These are phyloP conservation scores for Dryas drummondii DNA, from an alignment of 306 rosid genomes.

Conservation along the genomic window DNA sequence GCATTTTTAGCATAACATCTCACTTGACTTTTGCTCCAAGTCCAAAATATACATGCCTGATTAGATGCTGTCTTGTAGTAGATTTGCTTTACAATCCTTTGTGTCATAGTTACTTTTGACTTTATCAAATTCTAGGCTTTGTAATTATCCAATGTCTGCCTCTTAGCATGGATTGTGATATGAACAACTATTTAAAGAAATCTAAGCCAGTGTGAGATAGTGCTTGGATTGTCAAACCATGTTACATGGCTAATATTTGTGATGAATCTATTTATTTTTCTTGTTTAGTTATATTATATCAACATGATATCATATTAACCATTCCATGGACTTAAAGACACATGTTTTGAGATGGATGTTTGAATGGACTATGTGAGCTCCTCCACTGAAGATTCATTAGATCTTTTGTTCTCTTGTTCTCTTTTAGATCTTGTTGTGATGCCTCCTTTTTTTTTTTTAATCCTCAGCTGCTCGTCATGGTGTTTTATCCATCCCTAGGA, in stretches of 20 bases:
- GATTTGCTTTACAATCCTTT: neutral
- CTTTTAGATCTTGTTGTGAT: neutral
- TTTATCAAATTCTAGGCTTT: neutral
- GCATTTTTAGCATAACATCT: neutral
- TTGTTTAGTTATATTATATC: neutral
- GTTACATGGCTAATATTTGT: neutral
- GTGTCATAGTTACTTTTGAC: neutral
- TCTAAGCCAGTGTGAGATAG: neutral
- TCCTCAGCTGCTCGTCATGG: slow-evolving; percentile 44
- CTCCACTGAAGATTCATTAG: neutral
- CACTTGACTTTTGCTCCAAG: neutral
- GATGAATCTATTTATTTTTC: neutral
- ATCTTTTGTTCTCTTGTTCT: neutral
- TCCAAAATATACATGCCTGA: neutral
- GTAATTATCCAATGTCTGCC: neutral
- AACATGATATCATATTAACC: neutral
- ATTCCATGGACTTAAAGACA: neutral
- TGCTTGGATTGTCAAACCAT: neutral
- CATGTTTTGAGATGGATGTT: neutral
- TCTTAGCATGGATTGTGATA: neutral
- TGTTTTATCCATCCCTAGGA: slow-evolving; percentile 34
- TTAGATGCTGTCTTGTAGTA: neutral
- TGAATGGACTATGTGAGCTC: slow-evolving; percentile 4
- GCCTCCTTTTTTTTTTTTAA: slow-evolving; percentile 7
- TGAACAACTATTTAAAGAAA: neutral